Base-by-base conservation (phyloP, 1,284 basidiomycete species). In the Erythrobasidium hasegawianum region DNA sequence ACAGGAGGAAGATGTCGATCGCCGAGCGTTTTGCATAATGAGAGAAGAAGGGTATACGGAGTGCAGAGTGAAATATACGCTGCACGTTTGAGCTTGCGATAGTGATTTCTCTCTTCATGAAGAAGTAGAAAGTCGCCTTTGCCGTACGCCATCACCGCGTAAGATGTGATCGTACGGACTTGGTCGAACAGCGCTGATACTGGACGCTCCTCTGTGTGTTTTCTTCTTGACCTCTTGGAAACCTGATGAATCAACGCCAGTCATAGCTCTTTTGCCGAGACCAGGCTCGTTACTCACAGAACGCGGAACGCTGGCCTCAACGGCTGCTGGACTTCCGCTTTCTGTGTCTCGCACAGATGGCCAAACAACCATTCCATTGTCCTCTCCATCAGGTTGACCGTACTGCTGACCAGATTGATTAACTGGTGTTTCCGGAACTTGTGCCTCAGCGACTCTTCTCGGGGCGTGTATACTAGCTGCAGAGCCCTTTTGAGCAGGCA, bases 1-100 rank as follows among this genome's bases (percentile, higher is more conserved):
- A 59, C 8, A 59, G 57, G n/a, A 59, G 57, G 20, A 59, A 47
- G 13, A 59, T 20, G 41, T 59, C 56, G 24, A 45, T 45, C 11
- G n/a, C 27, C 14, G 57, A 26, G 0, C 7, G 29, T 24, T 45
- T 22, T 24, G 57, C 57, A 16, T 38, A 59, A 13, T 45, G 57
- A 22, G 57, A 47, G 11, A 59, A 29, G 10, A 59, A 22, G 26
- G 57, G 43, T 40, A 59, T 40, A 47, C 57, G 38, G 22, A 47
- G 43, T 11, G n/a, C 8, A 29, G 20, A 11, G 45, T 59, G 43
- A 18, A 33, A 45, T 16, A 59, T 14, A 29, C 40, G 43, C 57
- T 59, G 57, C 10, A 59, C 57, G 41, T 59, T 59, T 24, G 40
- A 29, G 24, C 40, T 22, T 18, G 27, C 40, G 43, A 59, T 27